These are phyloP conservation scores for Guyanaporus albipodus DNA, from an alignment of 768 basidiomycete species.

Conservation along the genomic window DNA sequence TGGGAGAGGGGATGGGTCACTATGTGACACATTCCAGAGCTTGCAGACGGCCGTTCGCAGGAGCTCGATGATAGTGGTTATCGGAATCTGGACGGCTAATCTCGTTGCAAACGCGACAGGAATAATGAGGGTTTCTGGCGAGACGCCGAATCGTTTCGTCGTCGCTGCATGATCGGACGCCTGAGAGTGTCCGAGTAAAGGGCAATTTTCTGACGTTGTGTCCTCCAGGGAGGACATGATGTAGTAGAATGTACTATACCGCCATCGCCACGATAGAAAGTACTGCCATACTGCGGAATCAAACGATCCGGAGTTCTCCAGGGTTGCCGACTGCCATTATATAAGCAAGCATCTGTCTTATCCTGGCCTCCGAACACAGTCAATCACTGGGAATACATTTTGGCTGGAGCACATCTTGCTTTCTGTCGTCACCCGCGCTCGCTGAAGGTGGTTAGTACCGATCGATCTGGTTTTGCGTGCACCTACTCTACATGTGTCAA, in stretches of 20 bases:
- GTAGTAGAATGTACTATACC: background rate
- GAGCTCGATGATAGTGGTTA: constrained; percentile 26
- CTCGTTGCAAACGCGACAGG: constrained; percentile 24
- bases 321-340: too few relatives aligned
- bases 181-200: constrained; percentile 6
- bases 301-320: too few relatives aligned
- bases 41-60: constrained; percentile 25
- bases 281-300: too few relatives aligned
- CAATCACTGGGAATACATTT: too few relatives aligned
- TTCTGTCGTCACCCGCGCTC: too few relatives aligned
- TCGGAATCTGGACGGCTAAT: constrained; percentile 20
- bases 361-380: too few relatives aligned
- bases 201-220: constrained; percentile 2
- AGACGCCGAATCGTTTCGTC: background rate
- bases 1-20: constrained; percentile 5
- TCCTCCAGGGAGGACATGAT: constrained; percentile 9
- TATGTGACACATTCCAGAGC: constrained; percentile 17
- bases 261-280: too few relatives aligned
- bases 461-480: background rate
- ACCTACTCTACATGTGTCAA: background rate
- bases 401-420: too few relatives aligned
- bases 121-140: constrained; percentile 20
- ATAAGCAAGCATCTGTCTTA: too few relatives aligned
- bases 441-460: background rate
- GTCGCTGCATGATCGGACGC: background rate